phyloP scores from a whole-genome alignment of 1,284 basidiomycete genomes.

The Schizophyllum commune region DNA sequence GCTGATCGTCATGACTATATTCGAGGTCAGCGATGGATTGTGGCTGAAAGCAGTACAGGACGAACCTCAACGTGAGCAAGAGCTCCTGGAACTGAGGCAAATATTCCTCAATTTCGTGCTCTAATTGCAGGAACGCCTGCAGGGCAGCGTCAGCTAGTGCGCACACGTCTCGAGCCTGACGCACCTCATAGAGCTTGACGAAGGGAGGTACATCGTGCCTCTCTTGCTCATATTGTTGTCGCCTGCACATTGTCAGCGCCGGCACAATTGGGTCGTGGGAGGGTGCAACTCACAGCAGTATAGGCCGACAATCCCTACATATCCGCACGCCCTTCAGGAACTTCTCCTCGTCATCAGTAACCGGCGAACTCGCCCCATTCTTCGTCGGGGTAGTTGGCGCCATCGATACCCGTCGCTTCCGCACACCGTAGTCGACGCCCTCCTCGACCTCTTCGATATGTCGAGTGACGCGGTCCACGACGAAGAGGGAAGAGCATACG shows the following conservation, averaged over 20 bases:
- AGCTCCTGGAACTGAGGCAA: conserved; percentile 45
- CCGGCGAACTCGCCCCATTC: conserved; percentile 23
- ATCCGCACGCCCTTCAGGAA: conserved; percentile 79
- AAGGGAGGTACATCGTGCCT: conserved; percentile 56
- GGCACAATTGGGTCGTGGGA: neutral
- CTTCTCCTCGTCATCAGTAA: conserved; percentile 55
- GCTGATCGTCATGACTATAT: conserved; percentile 48
- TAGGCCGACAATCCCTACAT: conserved; percentile 74
- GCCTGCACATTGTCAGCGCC: conserved; percentile 32
- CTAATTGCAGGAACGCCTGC: conserved; percentile 66
- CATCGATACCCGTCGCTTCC: conserved; percentile 30
- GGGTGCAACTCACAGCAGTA: conserved; percentile 56
- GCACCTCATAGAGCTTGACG: conserved; percentile 63
- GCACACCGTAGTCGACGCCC: conserved; percentile 80
- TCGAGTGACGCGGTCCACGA: conserved; percentile 69
- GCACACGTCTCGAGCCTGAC: conserved; percentile 7
- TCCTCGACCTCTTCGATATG: conserved; percentile 81
- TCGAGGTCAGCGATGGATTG: conserved; percentile 35
- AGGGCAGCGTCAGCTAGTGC: conserved; percentile 1
- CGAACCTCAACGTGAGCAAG: conserved; percentile 41
- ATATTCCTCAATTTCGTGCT: conserved; percentile 49
- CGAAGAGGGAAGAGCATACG: conserved; percentile 72
- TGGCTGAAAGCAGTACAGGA: conserved; percentile 22
- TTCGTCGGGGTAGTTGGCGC: conserved; percentile 14
- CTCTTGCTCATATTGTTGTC: conserved; percentile 75